phyloP scores from a whole-genome alignment of 495 filamentous ascomycete genomes.

The Penicillium paxilli region DNA sequence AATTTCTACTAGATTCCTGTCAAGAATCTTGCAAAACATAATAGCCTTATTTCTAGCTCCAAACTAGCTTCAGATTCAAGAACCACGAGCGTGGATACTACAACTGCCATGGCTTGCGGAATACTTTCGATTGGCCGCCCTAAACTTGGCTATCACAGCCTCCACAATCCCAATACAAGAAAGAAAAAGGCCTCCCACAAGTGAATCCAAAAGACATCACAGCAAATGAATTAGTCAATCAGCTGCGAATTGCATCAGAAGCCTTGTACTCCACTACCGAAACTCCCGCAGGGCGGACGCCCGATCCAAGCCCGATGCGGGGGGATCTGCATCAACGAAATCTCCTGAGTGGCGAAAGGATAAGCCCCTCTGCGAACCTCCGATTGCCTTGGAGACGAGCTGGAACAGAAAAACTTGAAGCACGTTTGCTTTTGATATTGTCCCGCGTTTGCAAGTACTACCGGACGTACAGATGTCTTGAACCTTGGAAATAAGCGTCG shows the following conservation, averaged over 20 bases:
- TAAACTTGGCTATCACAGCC: neutral
- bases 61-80: no score
- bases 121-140: neutral
- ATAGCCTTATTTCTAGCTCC: no score
- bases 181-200: neutral
- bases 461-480: no score
- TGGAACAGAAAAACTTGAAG: neutral
- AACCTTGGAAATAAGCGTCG: neutral
- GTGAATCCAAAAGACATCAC: neutral
- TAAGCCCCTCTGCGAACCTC: neutral
- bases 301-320: constrained; percentile 5
- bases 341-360: constrained; percentile 2
- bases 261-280: neutral
- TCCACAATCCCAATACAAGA: neutral
- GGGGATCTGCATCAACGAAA: constrained; percentile 14
- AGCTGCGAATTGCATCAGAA: neutral
- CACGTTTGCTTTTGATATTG: neutral
- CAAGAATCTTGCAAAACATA: no score
- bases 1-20: no score
- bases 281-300: constrained; percentile 2
- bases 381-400: neutral
- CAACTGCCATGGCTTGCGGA: neutral
- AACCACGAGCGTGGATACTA: no score
- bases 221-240: neutral
- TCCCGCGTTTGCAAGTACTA: no score